phyloP scores from a whole-genome alignment of 1,284 basidiomycete genomes.

The Tranzscheliella williamsii region DNA sequence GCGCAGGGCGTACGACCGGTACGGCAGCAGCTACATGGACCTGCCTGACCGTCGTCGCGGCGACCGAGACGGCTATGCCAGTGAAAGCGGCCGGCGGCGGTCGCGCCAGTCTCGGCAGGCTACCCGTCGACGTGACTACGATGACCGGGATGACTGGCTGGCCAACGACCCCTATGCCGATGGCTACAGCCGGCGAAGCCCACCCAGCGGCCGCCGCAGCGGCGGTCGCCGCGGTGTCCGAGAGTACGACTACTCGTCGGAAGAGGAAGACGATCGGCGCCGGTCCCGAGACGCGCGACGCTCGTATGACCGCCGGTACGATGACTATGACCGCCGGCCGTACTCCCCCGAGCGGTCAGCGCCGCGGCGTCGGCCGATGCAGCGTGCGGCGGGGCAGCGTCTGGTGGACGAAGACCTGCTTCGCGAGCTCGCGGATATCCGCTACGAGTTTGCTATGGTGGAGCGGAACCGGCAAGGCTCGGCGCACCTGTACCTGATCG shows the following conservation, averaged over 20 bases:
- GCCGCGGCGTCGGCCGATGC: constrained; percentile 7
- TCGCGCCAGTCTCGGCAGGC: constrained; percentile 4
- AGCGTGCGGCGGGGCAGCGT: constrained; percentile 25
- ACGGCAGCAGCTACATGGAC: constrained; percentile 11
- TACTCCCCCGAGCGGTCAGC: constrained; percentile 6
- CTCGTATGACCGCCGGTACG: not conserved
- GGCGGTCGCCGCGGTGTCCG: constrained; percentile 4
- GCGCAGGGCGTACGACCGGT: constrained; percentile 15
- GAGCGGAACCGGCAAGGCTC: constrained; percentile 32
- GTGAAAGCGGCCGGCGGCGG: constrained; percentile 18
- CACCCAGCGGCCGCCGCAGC: not conserved
- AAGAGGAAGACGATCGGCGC: constrained; percentile 18
- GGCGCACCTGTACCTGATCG: constrained; percentile 53
- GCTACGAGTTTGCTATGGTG: constrained; percentile 32
- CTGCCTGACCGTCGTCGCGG: constrained; percentile 7
- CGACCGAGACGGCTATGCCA: constrained; percentile 19
- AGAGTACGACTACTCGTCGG: constrained; percentile 22
- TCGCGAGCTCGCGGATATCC: constrained; percentile 49
- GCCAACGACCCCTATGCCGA: constrained; percentile 27
- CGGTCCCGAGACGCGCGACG: constrained; percentile 1
- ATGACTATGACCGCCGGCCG: constrained; percentile 2
- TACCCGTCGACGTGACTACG: constrained; percentile 2
- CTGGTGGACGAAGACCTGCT: constrained; percentile 52
- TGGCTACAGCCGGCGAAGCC: not conserved
- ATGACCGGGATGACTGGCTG: constrained; percentile 30